Percentiles rank a stretch among this genome's conserved stretches.
Evolutionary conservation across 768 basidiomycete species (phyloP).

Genomic region (Serendipita sp.): DNA sequence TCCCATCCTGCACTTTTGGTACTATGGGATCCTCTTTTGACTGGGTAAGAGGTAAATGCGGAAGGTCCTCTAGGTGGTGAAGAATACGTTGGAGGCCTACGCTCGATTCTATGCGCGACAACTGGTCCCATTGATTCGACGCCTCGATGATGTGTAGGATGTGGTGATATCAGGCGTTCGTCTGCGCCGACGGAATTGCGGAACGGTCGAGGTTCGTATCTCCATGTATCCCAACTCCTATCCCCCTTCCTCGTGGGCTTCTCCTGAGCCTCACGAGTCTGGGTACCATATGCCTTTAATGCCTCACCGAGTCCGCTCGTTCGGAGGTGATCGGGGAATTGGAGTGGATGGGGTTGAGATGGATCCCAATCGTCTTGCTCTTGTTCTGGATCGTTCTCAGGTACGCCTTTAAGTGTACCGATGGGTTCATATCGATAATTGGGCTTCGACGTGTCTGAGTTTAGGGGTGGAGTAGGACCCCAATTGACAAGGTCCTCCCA

Average conservation of each 20-base stretch:
- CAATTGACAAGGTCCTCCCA: too few relatives aligned
- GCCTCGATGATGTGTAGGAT: neutral
- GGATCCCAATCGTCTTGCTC: too few relatives aligned
- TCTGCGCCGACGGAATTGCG: neutral
- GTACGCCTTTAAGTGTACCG: too few relatives aligned
- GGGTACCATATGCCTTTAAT: neutral
- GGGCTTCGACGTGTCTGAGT: too few relatives aligned
- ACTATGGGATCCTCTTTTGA: neutral
- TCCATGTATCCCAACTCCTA: neutral
- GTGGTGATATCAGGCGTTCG: neutral
- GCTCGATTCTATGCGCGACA: neutral
- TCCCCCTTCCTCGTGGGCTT: neutral
- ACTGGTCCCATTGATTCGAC: neutral
- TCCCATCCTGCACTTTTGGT: neutral
- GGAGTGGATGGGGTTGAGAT: neutral
- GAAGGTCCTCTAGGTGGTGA: neutral
- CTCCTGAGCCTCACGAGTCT: neutral
- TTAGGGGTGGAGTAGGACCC: too few relatives aligned
- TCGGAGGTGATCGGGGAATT: neutral
- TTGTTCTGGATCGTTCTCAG: too few relatives aligned
- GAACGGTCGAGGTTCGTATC: neutral
- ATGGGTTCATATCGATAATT: too few relatives aligned
- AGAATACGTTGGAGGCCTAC: neutral
- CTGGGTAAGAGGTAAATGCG: neutral
- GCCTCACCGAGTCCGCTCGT: too few relatives aligned